Evolutionary conservation across 768 basidiomycete species (phyloP).

Genomic region (Dictyophora rubrovolvata): DNA sequence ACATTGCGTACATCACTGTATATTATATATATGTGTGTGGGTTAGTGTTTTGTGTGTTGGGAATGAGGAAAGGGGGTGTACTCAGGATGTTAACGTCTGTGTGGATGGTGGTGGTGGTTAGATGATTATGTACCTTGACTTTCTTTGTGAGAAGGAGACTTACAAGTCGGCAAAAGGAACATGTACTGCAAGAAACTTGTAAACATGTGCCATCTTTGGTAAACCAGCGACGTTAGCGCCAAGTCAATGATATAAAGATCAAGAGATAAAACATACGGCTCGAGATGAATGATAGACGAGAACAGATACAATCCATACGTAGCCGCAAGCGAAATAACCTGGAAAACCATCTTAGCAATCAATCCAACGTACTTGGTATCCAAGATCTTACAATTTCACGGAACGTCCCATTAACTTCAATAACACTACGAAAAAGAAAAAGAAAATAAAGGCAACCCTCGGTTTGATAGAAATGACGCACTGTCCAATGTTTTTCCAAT

Average conservation of each 20-base stretch:
- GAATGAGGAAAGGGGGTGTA: conserved; percentile 21
- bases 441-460: not conserved
- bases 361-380: not conserved
- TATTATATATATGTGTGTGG: conserved; percentile 1
- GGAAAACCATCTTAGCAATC: not conserved
- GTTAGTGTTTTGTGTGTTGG: conserved; percentile 2
- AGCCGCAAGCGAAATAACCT: conserved; percentile 57
- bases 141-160: conserved; percentile 17
- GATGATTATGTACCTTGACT: not conserved
- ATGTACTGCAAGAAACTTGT: conserved; percentile 88
- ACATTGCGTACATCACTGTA: conserved; percentile 87
- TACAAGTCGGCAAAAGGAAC: conserved; percentile 74
- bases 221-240: not conserved
- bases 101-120: conserved; percentile 9
- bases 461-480: conserved; percentile 25
- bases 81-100: conserved; percentile 73
- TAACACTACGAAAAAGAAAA: conserved; percentile 31
- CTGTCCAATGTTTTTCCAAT: conserved; percentile 68
- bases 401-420: conserved; percentile 57
- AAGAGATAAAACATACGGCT: conserved; percentile 36
- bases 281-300: conserved; percentile 78
- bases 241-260: not conserved
- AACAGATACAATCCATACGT: conserved; percentile 77
- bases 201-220: conserved; percentile 74
- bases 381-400: conserved; percentile 50